phyloP scores from a whole-genome alignment of 2,329 filamentous ascomycete genomes.

The Thelonectria olida region DNA sequence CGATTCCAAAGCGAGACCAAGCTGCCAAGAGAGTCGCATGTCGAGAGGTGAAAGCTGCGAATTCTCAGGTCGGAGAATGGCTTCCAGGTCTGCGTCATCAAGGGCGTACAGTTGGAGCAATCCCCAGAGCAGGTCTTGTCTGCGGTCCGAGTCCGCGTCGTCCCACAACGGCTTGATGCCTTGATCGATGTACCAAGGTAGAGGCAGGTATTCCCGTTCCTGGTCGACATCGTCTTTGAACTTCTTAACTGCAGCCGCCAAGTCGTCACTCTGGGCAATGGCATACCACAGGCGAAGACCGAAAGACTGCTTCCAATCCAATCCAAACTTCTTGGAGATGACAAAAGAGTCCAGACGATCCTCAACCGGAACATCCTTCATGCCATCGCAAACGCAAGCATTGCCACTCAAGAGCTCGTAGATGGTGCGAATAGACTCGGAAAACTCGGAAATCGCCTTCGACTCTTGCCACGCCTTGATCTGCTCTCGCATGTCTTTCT shows the following conservation, averaged over 20 bases:
- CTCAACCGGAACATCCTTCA: conserved; percentile 76
- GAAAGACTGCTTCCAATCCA: conserved; percentile 95
- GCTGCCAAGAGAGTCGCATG: conserved; percentile 83
- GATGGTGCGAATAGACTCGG: conserved; percentile 81
- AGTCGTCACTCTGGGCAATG: conserved; percentile 71
- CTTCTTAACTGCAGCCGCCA: conserved; percentile 76
- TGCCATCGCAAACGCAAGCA: conserved; percentile 83
- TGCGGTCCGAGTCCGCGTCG: conserved; percentile 63
- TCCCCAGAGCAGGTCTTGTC: conserved; percentile 87
- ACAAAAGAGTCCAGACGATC: conserved; percentile 83
- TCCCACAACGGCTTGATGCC: conserved; percentile 67
- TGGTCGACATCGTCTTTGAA: conserved; percentile 79
- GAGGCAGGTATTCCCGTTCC: conserved; percentile 75
- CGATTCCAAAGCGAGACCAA: conserved; percentile 72
- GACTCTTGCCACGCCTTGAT: conserved; percentile 85
- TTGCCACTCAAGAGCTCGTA: conserved; percentile 93
- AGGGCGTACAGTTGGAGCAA: conserved; percentile 83
- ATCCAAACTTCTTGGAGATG: conserved; percentile 82
- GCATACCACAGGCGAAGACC: conserved; percentile 92
- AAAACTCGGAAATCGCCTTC: conserved; percentile 88
- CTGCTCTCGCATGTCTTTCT: conserved; percentile 80
- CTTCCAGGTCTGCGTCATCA: conserved; percentile 67
- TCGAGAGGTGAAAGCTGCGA: conserved; percentile 79
- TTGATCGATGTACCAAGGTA: conserved; percentile 75
- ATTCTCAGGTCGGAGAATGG: conserved; percentile 79